A percentile compares a stretch with the other conserved stretches of the same genome.
Conservation (phyloP, 345 rosid species). For the Ailanthus altissimus region DNA sequence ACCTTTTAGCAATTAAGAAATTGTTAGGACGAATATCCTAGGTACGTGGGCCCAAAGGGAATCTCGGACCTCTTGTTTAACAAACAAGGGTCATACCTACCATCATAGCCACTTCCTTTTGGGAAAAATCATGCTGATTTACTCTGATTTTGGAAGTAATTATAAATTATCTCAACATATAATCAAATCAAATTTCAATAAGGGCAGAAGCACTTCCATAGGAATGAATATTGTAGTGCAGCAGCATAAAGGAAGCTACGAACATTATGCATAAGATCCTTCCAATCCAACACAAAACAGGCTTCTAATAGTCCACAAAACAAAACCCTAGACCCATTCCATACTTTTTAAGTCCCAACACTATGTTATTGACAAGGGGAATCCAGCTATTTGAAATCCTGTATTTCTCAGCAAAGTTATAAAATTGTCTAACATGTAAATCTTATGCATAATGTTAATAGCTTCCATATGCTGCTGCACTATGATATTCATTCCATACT, state of each 20-base stretch:
- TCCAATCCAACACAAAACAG: neutral
- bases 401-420: neutral
- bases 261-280: constrained; percentile 8
- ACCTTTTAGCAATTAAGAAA: neutral
- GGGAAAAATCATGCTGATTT: neutral
- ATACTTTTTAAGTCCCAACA: neutral
- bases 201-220: neutral
- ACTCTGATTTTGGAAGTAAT: neutral
- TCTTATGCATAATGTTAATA: too few relatives aligned
- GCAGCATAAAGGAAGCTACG: neutral
- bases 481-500: too few relatives aligned
- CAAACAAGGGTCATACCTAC: neutral
- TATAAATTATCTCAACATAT: neutral
- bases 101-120: neutral
- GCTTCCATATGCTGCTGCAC: too few relatives aligned
- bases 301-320: neutral
- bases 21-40: neutral
- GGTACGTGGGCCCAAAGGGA: neutral
- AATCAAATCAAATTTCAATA: neutral
- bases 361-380: neutral
- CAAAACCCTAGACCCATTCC: neutral
- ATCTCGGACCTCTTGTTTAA: neutral
- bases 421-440: neutral
- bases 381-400: neutral
- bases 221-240: neutral